Conservation (phyloP, 495 filamentous ascomycete genomes). For the Neurospora sp. region DNA sequence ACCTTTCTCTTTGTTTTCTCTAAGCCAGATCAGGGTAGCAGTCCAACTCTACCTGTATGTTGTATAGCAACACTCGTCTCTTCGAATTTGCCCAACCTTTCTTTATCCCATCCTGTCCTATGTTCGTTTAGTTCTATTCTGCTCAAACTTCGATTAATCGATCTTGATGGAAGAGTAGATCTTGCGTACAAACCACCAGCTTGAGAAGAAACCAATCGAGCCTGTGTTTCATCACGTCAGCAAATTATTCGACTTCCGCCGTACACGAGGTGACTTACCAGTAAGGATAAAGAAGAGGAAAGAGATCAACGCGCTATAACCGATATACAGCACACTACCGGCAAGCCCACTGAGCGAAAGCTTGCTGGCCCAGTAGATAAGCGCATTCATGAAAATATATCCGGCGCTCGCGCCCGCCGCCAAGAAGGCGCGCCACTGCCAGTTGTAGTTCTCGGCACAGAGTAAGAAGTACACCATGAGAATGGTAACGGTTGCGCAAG, state of each 20-base stretch:
- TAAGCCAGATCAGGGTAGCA: not conserved
- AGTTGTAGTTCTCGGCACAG: slow-evolving; percentile 94
- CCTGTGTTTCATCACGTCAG: slow-evolving; percentile 40
- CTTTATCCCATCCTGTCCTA: too few relatives aligned
- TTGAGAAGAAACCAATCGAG: slow-evolving; percentile 89
- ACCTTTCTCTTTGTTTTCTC: slow-evolving; percentile 1
- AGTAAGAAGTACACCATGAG: slow-evolving; percentile 91
- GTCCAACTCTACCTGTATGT: not conserved
- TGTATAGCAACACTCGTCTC: not conserved
- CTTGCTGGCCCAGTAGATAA: slow-evolving; percentile 81
- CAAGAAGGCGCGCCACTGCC: slow-evolving; percentile 93
- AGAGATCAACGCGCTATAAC: slow-evolving; percentile 81
- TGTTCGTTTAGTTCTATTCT: not conserved
- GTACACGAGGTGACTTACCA: slow-evolving; percentile 47
- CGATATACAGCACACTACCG: slow-evolving; percentile 82
- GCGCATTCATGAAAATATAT: slow-evolving; percentile 82
- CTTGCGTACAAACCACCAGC: slow-evolving; percentile 84
- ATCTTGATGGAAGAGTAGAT: slow-evolving; percentile 97
- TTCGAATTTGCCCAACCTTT: not conserved
- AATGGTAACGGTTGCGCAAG: slow-evolving; percentile 82
- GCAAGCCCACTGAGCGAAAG: slow-evolving; percentile 76
- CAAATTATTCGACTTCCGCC: not conserved
- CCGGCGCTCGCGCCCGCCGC: slow-evolving; percentile 77
- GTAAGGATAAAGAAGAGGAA: slow-evolving; percentile 90
- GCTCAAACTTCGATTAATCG: slow-evolving; percentile 42